Conservation (phyloP, 2,329 filamentous ascomycete genomes). For the Daldinia sp. region DNA sequence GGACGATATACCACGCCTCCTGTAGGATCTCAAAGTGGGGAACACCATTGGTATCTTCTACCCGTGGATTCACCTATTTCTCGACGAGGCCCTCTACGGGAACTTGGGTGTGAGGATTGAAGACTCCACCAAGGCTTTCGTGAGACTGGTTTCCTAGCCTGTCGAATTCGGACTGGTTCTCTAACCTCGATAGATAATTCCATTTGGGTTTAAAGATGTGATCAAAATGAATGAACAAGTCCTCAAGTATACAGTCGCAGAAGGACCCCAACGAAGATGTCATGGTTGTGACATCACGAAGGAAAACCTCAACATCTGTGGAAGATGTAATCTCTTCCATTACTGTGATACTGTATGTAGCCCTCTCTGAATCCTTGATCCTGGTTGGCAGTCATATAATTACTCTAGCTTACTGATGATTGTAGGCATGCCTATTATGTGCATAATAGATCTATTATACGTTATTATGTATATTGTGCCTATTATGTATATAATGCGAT, state of each 20-base stretch:
- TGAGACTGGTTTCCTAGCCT: background rate
- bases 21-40: slow-evolving; percentile 33
- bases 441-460: too few species aligned
- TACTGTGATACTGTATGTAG: slow-evolving; percentile 35
- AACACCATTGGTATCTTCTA: slow-evolving; percentile 40
- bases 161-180: background rate
- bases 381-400: background rate
- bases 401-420: background rate
- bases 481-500: too few species aligned
- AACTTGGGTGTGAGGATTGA: slow-evolving; percentile 25
- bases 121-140: slow-evolving; percentile 16
- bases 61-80: slow-evolving; percentile 24
- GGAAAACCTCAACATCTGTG: slow-evolving; percentile 22
- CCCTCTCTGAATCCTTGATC: background rate
- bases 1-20: slow-evolving; percentile 29
- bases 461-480: too few species aligned
- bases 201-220: slow-evolving; percentile 24
- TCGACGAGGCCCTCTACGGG: slow-evolving; percentile 24
- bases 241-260: slow-evolving; percentile 17
- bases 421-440: too few species aligned
- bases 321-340: slow-evolving; percentile 23
- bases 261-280: slow-evolving; percentile 22
- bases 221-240: slow-evolving; percentile 35
- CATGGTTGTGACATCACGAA: slow-evolving; percentile 28
- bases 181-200: slow-evolving; percentile 30